These are phyloP conservation scores for Annulohypoxylon bovei DNA, from an alignment of 495 filamentous ascomycete genomes.

Conservation along the genomic window DNA sequence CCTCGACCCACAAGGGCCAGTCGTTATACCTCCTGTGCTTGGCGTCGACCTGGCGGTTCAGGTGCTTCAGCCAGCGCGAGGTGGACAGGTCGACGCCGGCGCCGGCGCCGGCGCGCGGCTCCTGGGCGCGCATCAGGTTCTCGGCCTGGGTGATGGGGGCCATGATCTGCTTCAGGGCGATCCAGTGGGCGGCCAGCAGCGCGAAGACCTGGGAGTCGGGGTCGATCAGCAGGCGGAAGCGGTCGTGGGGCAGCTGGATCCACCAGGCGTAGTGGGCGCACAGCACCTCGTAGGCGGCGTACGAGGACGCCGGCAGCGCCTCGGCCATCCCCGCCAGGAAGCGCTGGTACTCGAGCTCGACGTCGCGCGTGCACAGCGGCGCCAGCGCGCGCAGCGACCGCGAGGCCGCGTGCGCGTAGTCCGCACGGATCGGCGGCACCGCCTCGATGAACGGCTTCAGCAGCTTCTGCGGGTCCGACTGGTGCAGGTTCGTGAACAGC, in stretches of 20 bases:
- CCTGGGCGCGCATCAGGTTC: conserved; percentile 26
- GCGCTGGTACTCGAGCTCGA: conserved; percentile 50
- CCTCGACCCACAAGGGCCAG: conserved; percentile 62
- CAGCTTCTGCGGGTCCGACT: conserved; percentile 42
- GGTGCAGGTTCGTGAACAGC: conserved; percentile 57
- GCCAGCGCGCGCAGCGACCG: conserved; percentile 47
- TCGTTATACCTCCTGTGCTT: conserved; percentile 53
- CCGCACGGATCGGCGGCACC: conserved; percentile 47
- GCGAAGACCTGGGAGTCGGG: conserved; percentile 58
- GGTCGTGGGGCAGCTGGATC: conserved; percentile 60
- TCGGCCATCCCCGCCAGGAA: conserved; percentile 47
- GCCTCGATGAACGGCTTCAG: conserved; percentile 50
- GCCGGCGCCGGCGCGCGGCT: conserved; percentile 6
- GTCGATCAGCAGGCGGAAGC: conserved; percentile 64
- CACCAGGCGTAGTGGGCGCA: conserved; percentile 57
- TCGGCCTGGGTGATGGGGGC: conserved; percentile 55
- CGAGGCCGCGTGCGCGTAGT: conserved; percentile 52
- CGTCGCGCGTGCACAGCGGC: conserved; percentile 49
- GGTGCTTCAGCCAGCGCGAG: conserved; percentile 52
- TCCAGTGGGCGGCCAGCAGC: conserved; percentile 68
- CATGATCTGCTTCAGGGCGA: conserved; percentile 67
- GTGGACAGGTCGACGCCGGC: conserved; percentile 45
- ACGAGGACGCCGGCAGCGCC: conserved; percentile 47
- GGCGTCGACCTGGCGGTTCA: conserved; percentile 54
- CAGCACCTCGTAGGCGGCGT: conserved; percentile 51